Evolutionary conservation across 441 rosid genomes (phyloP), one percentile per base, ranked within the genome.

Genomic region (Raphanus hybrid): DNA sequence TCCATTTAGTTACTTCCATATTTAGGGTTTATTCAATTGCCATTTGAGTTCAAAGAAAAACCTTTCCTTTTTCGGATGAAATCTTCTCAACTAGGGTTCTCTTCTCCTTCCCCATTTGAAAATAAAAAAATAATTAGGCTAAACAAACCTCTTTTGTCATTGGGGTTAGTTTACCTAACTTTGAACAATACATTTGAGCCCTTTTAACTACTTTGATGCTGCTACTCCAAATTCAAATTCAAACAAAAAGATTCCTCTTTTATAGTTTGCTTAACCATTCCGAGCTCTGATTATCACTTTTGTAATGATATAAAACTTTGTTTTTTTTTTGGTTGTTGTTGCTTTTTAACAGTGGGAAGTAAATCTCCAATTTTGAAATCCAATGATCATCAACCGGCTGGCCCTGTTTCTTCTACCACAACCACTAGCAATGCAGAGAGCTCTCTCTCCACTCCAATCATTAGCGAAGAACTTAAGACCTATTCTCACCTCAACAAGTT

Each of bases 381-480:
- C 73, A 89, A 69, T 84, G 94, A 88, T 77, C 97, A 88, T 77
- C 97, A 92, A 70, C 96, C 93, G 1, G 77, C 84, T 73, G 88
- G 85, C 58, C 86, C 85, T 0, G 81, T 78, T 48, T 87, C 90
- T 67, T 87, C 96, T 54, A 87, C 96, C 48, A 88, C 98, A 14
- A 89, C 96, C 43, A 89, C 96, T 52, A 95, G 99, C 78, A 90
- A 88, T 80, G 81, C 95, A 60, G 99, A 93, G 77, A 95, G 97
- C 82, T 90, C 86, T 78, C 84, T 94, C 34, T 92, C 97, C 6
- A 87, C 96, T 79, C 92, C 95, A 61, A 92, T 89, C 82, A 92
- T 95, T 10, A 97, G 94, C 78, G 99, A 95, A 83, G 99, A 92
- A 77, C 94, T 95, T 69, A 95, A 88, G 86, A 83, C 90, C 84